A percentile compares a stretch with the other conserved stretches of the same genome.
Evolutionary conservation across 805 yeast species (phyloP).

Genomic region (Wickerhamomyces sydowiorum): DNA sequence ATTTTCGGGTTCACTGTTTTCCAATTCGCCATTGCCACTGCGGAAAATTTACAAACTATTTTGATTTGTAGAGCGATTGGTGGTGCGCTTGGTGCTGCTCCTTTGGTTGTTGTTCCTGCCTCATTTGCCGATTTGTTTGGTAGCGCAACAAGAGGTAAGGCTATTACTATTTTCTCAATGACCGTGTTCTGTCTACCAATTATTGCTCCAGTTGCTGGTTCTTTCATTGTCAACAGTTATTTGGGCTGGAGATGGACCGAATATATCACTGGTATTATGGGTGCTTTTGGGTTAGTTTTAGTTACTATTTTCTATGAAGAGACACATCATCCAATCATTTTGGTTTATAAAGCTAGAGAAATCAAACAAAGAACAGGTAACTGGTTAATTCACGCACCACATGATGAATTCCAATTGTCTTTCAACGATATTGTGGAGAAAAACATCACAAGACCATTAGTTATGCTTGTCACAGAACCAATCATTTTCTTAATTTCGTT

Average conservation of each 20-base stretch:
- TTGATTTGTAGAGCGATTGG: constrained; percentile 74
- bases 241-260: constrained; percentile 85
- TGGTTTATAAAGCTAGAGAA: constrained; percentile 54
- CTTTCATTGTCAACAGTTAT: constrained; percentile 51
- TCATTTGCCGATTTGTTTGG: constrained; percentile 78
- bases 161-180: constrained; percentile 64
- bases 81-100: constrained; percentile 80
- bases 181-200: constrained; percentile 78
- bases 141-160: constrained; percentile 64
- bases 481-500: constrained; percentile 61
- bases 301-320: constrained; percentile 49
- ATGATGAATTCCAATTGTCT: constrained; percentile 54
- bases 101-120: constrained; percentile 83
- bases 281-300: constrained; percentile 34
- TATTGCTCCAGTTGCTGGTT: constrained; percentile 75
- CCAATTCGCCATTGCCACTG: constrained; percentile 71
- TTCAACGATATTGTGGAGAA: constrained; percentile 55
- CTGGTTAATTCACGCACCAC: constrained; percentile 80
- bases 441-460: constrained; percentile 62
- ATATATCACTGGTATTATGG: constrained; percentile 64
- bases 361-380: constrained; percentile 67
- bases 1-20: constrained; percentile 53
- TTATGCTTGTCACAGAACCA: constrained; percentile 66
- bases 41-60: constrained; percentile 71
- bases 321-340: constrained; percentile 65